These are phyloP conservation scores for Cynara cardunculus DNA, from an alignment of 129 eudicot genomes.

Conservation along the genomic window DNA sequence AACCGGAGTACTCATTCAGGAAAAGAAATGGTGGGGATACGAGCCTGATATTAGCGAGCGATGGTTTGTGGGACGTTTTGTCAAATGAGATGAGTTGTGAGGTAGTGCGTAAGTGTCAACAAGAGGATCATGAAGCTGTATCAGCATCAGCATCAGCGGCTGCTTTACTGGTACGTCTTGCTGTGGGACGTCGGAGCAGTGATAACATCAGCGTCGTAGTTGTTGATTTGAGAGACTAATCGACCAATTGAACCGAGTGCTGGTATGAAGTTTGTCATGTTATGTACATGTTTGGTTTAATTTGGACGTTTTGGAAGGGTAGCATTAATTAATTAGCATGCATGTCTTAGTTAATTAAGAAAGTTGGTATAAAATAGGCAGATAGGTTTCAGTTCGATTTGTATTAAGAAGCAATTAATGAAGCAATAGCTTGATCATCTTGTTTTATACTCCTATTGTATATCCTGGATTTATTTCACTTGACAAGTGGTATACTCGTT, in stretches of 20 bases:
- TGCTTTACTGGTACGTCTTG: slow-evolving; percentile 46
- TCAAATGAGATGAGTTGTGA: slow-evolving; percentile 36
- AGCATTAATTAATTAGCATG: neutral
- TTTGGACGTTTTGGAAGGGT: neutral
- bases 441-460: too few relatives aligned
- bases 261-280: neutral
- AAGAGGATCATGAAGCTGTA: slow-evolving; percentile 10
- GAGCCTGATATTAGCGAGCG: slow-evolving; percentile 47
- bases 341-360: neutral
- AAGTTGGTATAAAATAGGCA: too few relatives aligned
- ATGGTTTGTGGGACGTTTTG: slow-evolving; percentile 59
- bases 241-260: neutral
- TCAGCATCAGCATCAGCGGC: slow-evolving; percentile 12
- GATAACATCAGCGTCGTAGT: slow-evolving; percentile 56
- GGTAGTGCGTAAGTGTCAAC: slow-evolving; percentile 35
- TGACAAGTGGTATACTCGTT: too few relatives aligned
- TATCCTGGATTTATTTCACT: too few relatives aligned
- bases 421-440: too few relatives aligned
- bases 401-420: too few relatives aligned
- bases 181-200: slow-evolving; percentile 43
- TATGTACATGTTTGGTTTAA: neutral
- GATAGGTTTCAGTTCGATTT: too few relatives aligned
- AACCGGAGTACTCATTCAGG: slow-evolving; percentile 43
- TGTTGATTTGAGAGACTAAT: slow-evolving; percentile 38
- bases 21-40: slow-evolving; percentile 35